Evolutionary conservation across 441 rosid species (phyloP), one percentile per base, ranked within the genome.

Genomic region (Croton setiger): DNA sequence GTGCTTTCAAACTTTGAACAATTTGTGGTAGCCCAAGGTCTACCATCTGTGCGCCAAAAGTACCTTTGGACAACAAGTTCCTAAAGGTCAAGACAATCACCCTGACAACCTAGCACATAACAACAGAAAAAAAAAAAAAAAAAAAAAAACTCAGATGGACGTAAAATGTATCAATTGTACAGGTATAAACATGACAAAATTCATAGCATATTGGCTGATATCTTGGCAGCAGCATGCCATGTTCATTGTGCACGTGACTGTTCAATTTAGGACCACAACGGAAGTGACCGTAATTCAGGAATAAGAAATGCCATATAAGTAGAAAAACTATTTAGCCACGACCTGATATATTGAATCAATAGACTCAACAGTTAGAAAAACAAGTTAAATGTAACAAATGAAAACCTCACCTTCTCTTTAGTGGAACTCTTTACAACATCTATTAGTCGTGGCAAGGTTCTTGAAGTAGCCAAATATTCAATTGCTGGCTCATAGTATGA

Each of bases 21-120:
- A 89, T 78, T 74, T 96, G 99, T 61, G 85, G 97, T 73, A 96
- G 85, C 59, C 98, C 97, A 75, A 92, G 92, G 72, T 91, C 98
- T 68, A 96, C 94, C 99, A 96, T 96, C 83, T 83, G 96, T 73
- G 96, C 96, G 80, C 93, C 99, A 83, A 93, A 89, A 65, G 90
- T 80, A 65, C 88, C 97, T 83, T 85, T 89, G 20, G 93, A 84
- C 48, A 93, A 83, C 86, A 93, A 82, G 84, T 96, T 96, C 87
- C 73, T 86, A 72, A 93, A 86, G 49, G 90, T 91, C 88, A 93
- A 76, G 75, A 88, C 85, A 68, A 89, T 86, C 41, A 96, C 97
- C 88, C 98, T 85, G 69, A 93, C 98, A 74, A 93, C 98, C 98
- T 96, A 70, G 74, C 74, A 78, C 63, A 74, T 53, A 70, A 56